phyloP scores from a whole-genome alignment of 768 basidiomycete genomes.

The Pleurotus salmoneostramineus region DNA sequence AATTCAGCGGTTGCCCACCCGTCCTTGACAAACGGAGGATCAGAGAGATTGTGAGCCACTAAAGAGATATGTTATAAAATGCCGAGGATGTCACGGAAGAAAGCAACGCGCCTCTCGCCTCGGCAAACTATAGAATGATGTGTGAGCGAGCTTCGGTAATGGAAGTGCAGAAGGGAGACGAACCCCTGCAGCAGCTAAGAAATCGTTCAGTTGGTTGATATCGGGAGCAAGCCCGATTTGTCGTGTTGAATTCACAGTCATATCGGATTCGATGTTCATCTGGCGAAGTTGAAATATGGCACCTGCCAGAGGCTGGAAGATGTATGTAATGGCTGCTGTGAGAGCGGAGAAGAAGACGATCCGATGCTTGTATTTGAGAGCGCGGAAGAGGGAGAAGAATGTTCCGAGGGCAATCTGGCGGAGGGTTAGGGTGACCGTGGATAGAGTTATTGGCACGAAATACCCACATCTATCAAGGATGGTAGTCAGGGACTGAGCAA shows the following conservation, averaged over 20 bases:
- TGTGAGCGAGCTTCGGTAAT: background rate
- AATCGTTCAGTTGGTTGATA: constrained; percentile 42
- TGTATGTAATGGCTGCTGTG: constrained; percentile 37
- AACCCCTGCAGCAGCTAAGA: constrained; percentile 58
- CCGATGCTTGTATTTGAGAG: constrained; percentile 49
- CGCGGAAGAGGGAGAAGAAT: constrained; percentile 34
- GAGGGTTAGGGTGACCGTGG: too few relatives aligned
- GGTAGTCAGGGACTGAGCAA: background rate
- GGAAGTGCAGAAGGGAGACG: constrained; percentile 14
- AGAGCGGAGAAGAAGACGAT: constrained; percentile 50
- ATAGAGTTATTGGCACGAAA: too few relatives aligned
- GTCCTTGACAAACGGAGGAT: constrained; percentile 53
- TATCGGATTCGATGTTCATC: constrained; percentile 24
- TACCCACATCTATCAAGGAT: background rate
- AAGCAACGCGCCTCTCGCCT: constrained; percentile 25
- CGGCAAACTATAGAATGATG: constrained; percentile 26
- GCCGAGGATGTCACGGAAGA: background rate
- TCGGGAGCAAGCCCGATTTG: constrained; percentile 42
- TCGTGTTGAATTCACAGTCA: constrained; percentile 35
- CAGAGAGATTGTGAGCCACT: constrained; percentile 38
- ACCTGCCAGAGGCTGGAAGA: constrained; percentile 57
- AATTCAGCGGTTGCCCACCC: constrained; percentile 57
- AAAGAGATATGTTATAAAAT: background rate
- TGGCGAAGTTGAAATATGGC: constrained; percentile 35
- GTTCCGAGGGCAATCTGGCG: constrained; percentile 42